Evolutionary conservation across 768 basidiomycete genomes (phyloP).

Genomic region (Clitopilus passeckerianus): DNA sequence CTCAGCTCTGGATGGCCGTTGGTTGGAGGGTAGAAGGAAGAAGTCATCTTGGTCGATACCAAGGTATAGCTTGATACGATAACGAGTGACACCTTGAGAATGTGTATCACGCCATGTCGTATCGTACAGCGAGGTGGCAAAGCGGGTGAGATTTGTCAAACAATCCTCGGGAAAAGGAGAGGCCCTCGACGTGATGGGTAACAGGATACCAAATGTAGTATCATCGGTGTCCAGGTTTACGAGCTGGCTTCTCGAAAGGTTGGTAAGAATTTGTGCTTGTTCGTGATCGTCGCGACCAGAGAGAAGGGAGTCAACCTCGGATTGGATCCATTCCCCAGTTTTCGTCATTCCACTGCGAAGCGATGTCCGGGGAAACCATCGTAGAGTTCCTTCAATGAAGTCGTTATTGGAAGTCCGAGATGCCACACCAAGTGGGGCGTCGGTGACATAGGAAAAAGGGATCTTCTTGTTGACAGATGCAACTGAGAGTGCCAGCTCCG

Average conservation of each 20-base stretch:
- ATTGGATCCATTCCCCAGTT: constrained; percentile 31
- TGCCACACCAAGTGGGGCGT: constrained; percentile 40
- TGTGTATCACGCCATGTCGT: constrained; percentile 44
- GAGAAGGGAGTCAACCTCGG: constrained; percentile 8
- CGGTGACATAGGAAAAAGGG: constrained; percentile 17
- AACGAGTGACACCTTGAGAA: constrained; percentile 22
- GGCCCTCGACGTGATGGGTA: constrained; percentile 55
- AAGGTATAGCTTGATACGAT: constrained; percentile 40
- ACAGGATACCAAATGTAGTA: constrained; percentile 44
- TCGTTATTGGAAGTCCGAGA: constrained; percentile 51
- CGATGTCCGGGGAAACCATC: constrained; percentile 36
- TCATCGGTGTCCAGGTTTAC: constrained; percentile 27
- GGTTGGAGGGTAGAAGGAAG: constrained; percentile 23
- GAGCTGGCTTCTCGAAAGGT: constrained; percentile 26
- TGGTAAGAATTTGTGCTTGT: neutral
- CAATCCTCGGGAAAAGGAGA: constrained; percentile 27
- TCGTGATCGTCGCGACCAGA: constrained; percentile 8
- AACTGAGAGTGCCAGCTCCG: neutral
- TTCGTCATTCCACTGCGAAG: constrained; percentile 42
- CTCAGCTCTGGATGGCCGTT: constrained; percentile 25
- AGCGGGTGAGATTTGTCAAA: constrained; percentile 32
- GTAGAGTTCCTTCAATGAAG: constrained; percentile 20
- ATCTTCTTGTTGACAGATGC: constrained; percentile 18
- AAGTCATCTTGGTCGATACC: constrained; percentile 47
- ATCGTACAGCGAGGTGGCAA: constrained; percentile 35